phyloP scores from a whole-genome alignment of 2,329 filamentous ascomycete genomes.

The Colletotrichum musicola region DNA sequence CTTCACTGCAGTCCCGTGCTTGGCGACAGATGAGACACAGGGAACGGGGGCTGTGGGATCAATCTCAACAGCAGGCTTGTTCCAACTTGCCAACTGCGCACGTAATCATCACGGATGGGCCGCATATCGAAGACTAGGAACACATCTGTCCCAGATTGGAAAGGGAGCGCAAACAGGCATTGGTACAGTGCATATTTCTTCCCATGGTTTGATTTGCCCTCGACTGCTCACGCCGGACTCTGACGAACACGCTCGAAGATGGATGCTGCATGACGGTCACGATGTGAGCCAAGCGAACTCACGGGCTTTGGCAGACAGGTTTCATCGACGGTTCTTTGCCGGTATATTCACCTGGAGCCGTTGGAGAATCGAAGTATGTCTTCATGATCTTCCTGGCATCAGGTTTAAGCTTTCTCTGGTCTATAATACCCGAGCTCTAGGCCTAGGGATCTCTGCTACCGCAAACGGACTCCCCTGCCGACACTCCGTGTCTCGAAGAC shows the following conservation, averaged over 20 bases:
- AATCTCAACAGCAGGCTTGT: constrained; percentile 16
- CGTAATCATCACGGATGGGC: constrained; percentile 15
- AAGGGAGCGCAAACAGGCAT: neutral
- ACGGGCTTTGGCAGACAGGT: constrained; percentile 3
- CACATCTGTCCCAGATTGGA: neutral
- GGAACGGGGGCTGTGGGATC: constrained; percentile 15
- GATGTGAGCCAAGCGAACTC: constrained; percentile 7
- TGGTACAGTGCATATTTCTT: constrained; percentile 1
- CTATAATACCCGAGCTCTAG: neutral
- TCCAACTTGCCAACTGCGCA: neutral
- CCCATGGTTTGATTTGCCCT: neutral
- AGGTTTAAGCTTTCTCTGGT: constrained; percentile 16
- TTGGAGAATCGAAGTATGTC: neutral
- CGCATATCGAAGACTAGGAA: constrained; percentile 1
- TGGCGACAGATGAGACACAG: constrained; percentile 9
- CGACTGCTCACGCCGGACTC: neutral
- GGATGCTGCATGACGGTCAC: constrained; percentile 9
- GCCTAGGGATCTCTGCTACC: constrained; percentile 44
- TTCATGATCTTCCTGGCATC: constrained; percentile 9
- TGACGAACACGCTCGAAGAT: constrained; percentile 15
- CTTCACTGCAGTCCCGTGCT: constrained; percentile 10
- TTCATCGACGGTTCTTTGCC: constrained; percentile 8
- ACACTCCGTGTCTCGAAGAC: constrained; percentile 81
- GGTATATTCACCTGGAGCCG: neutral
- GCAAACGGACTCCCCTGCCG: constrained; percentile 71